These are phyloP conservation scores for Sarocladiaceae sp. DNA, from an alignment of 2,329 filamentous ascomycete genomes.

Conservation along the genomic window DNA sequence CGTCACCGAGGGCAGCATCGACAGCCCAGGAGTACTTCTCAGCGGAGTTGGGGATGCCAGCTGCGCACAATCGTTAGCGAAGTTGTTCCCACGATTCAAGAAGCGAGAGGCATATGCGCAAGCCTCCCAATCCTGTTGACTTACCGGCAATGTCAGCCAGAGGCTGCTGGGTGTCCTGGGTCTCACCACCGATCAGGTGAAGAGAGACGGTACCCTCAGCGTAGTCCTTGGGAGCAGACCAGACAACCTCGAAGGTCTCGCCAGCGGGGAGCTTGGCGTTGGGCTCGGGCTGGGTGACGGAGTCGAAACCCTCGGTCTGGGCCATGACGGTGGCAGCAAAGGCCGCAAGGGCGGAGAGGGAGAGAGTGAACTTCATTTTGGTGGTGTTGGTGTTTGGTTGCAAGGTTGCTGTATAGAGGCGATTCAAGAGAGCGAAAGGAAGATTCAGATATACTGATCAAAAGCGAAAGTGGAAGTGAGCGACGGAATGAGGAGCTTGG, in stretches of 20 bases:
- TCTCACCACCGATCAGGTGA: slow-evolving; percentile 48
- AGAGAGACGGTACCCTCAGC: slow-evolving; percentile 44
- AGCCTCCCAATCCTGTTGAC: too few species aligned
- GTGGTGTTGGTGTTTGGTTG: slow-evolving; percentile 14
- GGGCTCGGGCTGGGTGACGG: slow-evolving; percentile 42
- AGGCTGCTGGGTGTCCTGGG: slow-evolving; percentile 36
- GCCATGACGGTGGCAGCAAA: slow-evolving; percentile 46
- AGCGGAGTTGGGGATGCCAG: slow-evolving; percentile 39
- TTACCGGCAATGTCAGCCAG: slow-evolving; percentile 45
- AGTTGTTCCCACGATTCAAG: too few species aligned
- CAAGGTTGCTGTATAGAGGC: slow-evolving; percentile 13
- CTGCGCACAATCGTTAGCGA: slow-evolving; percentile 25
- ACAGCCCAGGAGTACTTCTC: slow-evolving; percentile 49
- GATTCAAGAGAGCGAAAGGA: slow-evolving; percentile 13
- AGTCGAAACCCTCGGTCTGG: slow-evolving; percentile 53
- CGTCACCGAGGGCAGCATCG: slow-evolving; percentile 36
- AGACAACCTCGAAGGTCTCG: slow-evolving; percentile 44
- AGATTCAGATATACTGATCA: slow-evolving; percentile 15
- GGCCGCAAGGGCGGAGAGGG: slow-evolving; percentile 46
- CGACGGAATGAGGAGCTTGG: slow-evolving; percentile 4
- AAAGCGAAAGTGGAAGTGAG: slow-evolving; percentile 15
- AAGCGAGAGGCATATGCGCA: too few species aligned
- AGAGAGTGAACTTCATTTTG: slow-evolving; percentile 53
- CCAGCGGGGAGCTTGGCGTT: slow-evolving; percentile 44
- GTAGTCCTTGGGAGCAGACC: slow-evolving; percentile 39